A percentile compares a stretch with the other conserved stretches of the same genome.
Conservation (phyloP, 2,329 filamentous ascomycete species). For the Colletotrichum melonis region DNA sequence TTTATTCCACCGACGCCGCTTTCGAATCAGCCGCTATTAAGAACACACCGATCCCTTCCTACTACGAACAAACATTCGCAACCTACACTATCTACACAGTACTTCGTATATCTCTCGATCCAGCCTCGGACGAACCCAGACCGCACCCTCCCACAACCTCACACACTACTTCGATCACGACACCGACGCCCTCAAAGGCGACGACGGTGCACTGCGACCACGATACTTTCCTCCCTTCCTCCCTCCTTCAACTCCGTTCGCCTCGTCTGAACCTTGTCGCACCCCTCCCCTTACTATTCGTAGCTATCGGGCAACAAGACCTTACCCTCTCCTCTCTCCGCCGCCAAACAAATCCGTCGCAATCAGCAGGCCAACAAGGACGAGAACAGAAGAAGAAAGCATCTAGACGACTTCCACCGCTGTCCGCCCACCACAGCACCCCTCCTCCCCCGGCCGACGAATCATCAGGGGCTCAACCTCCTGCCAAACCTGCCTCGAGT, state of each 20-base stretch:
- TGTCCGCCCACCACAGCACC: neutral
- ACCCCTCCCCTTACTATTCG: neutral
- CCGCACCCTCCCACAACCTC: neutral
- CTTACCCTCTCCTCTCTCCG: neutral
- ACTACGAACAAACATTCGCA: neutral
- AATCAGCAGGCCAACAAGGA: neutral
- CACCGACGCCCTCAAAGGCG: neutral
- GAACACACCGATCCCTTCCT: neutral
- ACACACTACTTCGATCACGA: constrained; percentile 9
- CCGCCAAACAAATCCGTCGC: neutral
- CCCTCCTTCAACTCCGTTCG: neutral
- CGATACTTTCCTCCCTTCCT: neutral
- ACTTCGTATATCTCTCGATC: neutral
- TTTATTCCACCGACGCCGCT: neutral
- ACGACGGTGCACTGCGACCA: constrained; percentile 3
- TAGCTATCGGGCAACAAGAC: neutral
- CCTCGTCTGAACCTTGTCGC: constrained; percentile 19
- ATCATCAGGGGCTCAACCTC: constrained; percentile 28
- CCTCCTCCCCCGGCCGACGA: neutral
- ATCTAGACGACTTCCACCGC: neutral
- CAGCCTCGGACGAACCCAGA: neutral
- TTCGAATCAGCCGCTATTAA: neutral
- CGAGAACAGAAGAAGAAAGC: constrained; percentile 12
- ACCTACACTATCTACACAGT: too few species aligned
- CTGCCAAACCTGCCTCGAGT: constrained; percentile 22